Conservation (phyloP, 768 basidiomycete species). For the Suillus tomentosus region DNA sequence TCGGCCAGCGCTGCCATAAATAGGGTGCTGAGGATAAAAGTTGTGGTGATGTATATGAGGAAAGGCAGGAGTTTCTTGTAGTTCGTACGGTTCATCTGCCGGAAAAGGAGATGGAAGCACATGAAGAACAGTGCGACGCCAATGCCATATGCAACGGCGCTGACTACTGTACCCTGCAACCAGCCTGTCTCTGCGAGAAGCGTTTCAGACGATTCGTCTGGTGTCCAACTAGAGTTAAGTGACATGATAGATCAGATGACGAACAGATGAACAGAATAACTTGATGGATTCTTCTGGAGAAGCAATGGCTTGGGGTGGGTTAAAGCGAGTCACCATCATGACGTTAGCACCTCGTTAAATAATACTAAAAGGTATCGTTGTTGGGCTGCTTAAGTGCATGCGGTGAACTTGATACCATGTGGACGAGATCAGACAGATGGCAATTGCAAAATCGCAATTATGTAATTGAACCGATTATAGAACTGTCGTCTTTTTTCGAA, state of each 20-base stretch:
- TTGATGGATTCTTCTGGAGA: too few species aligned
- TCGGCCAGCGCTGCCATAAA: conserved; percentile 21
- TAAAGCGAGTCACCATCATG: too few species aligned
- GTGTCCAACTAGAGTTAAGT: not conserved
- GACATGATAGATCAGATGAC: not conserved
- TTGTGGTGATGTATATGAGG: conserved; percentile 9
- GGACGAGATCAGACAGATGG: too few species aligned
- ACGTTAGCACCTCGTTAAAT: too few species aligned
- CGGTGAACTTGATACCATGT: too few species aligned
- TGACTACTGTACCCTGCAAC: conserved; percentile 4
- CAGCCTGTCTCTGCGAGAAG: not conserved
- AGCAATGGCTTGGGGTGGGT: too few species aligned
- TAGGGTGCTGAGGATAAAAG: conserved; percentile 22
- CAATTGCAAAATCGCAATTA: too few species aligned
- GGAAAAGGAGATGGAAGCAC: conserved; percentile 9
- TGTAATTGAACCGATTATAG: too few species aligned
- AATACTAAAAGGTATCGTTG: too few species aligned
- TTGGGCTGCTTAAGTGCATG: too few species aligned
- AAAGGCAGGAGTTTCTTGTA: not conserved
- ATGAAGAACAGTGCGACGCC: conserved; percentile 12
- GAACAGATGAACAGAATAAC: too few species aligned
- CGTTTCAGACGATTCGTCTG: not conserved
- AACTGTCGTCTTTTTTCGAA: too few species aligned
- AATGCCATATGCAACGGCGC: conserved; percentile 18
- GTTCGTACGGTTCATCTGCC: not conserved